Conservation (phyloP, 2,329 filamentous ascomycete genomes). For the Hirsutella rhossiliensis region DNA sequence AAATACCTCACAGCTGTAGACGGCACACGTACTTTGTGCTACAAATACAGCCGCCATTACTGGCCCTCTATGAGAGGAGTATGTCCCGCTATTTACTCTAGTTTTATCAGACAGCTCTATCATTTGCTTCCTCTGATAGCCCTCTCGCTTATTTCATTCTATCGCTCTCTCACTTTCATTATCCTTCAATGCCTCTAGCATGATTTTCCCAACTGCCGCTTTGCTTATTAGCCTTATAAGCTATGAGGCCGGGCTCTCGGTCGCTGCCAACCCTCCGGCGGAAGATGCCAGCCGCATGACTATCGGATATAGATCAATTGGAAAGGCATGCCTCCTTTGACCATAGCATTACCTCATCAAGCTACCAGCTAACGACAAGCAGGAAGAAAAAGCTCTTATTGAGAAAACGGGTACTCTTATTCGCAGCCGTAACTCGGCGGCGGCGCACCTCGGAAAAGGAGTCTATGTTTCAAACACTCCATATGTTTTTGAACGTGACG, state of each 20-base stretch:
- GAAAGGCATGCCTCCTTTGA: not conserved
- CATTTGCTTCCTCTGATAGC: no score
- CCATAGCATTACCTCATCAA: not conserved
- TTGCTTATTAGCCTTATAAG: not conserved
- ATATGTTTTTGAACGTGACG: not conserved
- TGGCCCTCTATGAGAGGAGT: no score
- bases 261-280: not conserved
- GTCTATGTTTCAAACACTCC: not conserved
- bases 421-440: not conserved
- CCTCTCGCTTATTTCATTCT: no score
- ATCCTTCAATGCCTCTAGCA: no score
- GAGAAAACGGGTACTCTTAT: not conserved
- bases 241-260: not conserved
- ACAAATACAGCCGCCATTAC: no score
- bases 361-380: not conserved
- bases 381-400: not conserved
- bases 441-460: not conserved
- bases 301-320: not conserved
- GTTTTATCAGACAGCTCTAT: no score
- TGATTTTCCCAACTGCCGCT: not conserved
- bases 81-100: no score
- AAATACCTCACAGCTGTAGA: no score
- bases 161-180: no score
- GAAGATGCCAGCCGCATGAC: not conserved
- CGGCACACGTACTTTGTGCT: no score